Conservation (phyloP, 768 basidiomycete genomes). For the Lactifluus volemus region DNA sequence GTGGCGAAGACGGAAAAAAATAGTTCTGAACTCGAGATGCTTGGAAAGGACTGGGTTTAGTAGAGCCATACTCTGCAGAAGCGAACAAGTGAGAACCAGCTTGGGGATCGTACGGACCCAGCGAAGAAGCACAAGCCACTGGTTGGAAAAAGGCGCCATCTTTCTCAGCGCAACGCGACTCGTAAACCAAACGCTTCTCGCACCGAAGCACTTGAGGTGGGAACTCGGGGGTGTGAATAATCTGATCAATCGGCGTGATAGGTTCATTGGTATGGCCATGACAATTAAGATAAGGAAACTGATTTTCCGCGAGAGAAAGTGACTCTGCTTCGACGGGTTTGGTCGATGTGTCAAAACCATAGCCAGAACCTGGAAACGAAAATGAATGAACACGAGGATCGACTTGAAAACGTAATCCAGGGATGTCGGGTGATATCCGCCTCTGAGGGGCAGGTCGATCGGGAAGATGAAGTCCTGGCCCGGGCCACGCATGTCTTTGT, state of each 20-base stretch:
- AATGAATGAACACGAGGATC: conserved; percentile 18
- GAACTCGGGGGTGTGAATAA: conserved; percentile 23
- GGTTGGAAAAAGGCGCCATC: conserved; percentile 1
- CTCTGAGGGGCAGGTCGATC: conserved; percentile 18
- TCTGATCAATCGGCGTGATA: conserved; percentile 25
- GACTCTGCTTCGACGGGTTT: background rate
- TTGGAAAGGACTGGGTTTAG: conserved; percentile 6
- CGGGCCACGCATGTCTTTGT: conserved; percentile 8
- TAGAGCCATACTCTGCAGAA: background rate
- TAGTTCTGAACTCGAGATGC: conserved; percentile 9
- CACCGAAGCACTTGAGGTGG: conserved; percentile 23
- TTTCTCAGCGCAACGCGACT: background rate
- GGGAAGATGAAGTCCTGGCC: background rate
- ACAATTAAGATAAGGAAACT: conserved; percentile 4
- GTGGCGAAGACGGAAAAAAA: conserved; percentile 12
- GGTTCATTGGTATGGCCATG: conserved; percentile 10
- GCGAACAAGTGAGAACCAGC: background rate
- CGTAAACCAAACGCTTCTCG: conserved; percentile 10
- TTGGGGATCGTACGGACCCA: background rate
- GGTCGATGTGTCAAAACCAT: background rate
- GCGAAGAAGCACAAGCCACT: background rate
- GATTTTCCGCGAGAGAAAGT: conserved; percentile 4
- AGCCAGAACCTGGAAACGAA: conserved; percentile 17
- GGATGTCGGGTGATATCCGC: conserved; percentile 27
- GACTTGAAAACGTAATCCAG: conserved; percentile 21